Conservation (phyloP, 2,329 filamentous ascomycete genomes). For the Fusarium nodosum region DNA sequence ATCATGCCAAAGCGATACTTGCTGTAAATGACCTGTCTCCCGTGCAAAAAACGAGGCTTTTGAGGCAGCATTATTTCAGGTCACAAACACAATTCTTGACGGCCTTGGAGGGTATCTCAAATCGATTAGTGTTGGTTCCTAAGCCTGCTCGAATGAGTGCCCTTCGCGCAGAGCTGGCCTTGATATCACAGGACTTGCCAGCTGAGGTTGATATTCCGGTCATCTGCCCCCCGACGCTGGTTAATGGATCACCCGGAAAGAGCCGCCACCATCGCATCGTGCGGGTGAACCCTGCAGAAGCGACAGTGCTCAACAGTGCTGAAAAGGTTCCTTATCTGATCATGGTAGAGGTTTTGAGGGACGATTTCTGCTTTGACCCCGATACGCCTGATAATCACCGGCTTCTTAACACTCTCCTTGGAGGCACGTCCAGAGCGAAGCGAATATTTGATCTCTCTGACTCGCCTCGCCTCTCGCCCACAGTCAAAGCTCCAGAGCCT, state of each 20-base stretch:
- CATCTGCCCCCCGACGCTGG: constrained; percentile 81
- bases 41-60: constrained; percentile 76
- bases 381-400: constrained; percentile 79
- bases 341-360: constrained; percentile 85
- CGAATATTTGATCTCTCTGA: constrained; percentile 78
- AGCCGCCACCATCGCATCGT: constrained; percentile 87
- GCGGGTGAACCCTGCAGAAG: constrained; percentile 84
- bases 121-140: constrained; percentile 84
- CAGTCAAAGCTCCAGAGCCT: constrained; percentile 59
- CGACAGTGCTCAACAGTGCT: constrained; percentile 87
- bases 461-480: constrained; percentile 66
- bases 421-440: constrained; percentile 68
- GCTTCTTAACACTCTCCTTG: constrained; percentile 69
- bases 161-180: constrained; percentile 81
- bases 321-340: constrained; percentile 88
- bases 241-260: constrained; percentile 78
- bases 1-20: constrained; percentile 68
- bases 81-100: constrained; percentile 85
- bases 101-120: constrained; percentile 86
- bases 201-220: constrained; percentile 87
- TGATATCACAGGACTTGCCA: constrained; percentile 84
- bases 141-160: constrained; percentile 86
- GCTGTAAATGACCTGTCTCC: constrained; percentile 73
- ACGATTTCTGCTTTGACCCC: constrained; percentile 87
- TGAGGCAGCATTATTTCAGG: constrained; percentile 86